Conservation (phyloP, 352 stramenopile genomes). For the Blastocystis sp. region DNA sequence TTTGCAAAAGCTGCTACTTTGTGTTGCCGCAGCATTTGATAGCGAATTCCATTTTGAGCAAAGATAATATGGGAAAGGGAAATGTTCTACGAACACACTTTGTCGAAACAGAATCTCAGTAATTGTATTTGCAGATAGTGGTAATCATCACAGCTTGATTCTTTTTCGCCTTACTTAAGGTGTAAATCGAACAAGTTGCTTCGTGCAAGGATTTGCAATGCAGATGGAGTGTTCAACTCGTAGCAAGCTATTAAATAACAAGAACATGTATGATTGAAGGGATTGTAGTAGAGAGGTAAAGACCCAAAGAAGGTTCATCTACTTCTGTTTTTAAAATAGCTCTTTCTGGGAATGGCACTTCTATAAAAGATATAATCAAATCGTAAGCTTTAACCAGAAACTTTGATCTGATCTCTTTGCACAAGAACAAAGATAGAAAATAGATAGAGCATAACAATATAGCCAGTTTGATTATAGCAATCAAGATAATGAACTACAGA, state of each 20-base stretch:
- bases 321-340: neutral
- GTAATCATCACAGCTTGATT: neutral
- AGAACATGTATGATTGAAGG: neutral
- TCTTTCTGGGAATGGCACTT: neutral
- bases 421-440: too few relatives aligned
- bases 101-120: neutral
- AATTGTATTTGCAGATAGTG: neutral
- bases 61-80: neutral
- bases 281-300: neutral
- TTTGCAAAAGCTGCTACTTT: neutral
- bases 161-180: neutral
- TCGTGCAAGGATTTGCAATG: neutral
- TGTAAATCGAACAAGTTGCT: neutral
- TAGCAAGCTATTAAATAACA: neutral
- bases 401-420: too few relatives aligned
- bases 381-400: too few relatives aligned
- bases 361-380: neutral
- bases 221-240: neutral
- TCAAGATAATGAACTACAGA: neutral
- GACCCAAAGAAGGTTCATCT: neutral
- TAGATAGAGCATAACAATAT: neutral
- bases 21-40: neutral
- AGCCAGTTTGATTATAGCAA: neutral
- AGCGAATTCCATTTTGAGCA: neutral
- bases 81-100: neutral